Evolutionary conservation across 139 green algal species (phyloP), one percentile per base, ranked within the genome.

Genomic region (Chlorella ohadii): DNA sequence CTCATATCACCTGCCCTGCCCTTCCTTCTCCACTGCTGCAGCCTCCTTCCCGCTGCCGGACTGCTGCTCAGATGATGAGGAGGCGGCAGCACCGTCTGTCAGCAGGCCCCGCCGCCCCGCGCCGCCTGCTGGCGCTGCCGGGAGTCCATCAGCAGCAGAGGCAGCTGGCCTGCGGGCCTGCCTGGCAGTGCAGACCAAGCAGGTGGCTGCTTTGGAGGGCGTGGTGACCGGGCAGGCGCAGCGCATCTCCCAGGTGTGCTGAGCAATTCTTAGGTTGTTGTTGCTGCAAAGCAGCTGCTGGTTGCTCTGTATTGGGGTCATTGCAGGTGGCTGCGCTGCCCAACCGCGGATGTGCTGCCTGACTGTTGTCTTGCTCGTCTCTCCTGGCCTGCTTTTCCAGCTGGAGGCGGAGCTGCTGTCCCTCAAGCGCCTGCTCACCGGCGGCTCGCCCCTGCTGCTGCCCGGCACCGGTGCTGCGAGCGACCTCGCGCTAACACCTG

Each of bases 401-500:
- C 76, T 82, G 47, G 76, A 82, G 76, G 59, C 36, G 0, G 76
- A 82, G 76, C 76, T 82, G 25, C 38, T 59, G 25, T 38, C 34
- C 38, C 56, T 82, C 31, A 82, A 82, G 38, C 76, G 31, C 25
- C 59, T 82, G 76, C 59, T 82, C 34, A 25, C 56, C 22, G 28
- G 76, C 76, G 76, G 76, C 59, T 57, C 59, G 13, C 76, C 76
- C 9, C 59, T 82, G 36, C 59, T 67, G 57, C 36, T 63, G 25
- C 36, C 47, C 25, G 31, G 33, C 55, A 31, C 38, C 59, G 6
- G 33, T 5, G 36, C 36, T 13, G 51, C 51, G 11, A 59, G 51
- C 51, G 51, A 59, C 12, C 51, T 59, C 1, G 76, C 76, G 9
- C 9, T 41, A 2, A 82, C 76, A 3, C 76, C 76, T 7, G 76